phyloP scores from a whole-genome alignment of 176 grass and related monocot genomes.

The Bolboschoenus planiculmis region DNA sequence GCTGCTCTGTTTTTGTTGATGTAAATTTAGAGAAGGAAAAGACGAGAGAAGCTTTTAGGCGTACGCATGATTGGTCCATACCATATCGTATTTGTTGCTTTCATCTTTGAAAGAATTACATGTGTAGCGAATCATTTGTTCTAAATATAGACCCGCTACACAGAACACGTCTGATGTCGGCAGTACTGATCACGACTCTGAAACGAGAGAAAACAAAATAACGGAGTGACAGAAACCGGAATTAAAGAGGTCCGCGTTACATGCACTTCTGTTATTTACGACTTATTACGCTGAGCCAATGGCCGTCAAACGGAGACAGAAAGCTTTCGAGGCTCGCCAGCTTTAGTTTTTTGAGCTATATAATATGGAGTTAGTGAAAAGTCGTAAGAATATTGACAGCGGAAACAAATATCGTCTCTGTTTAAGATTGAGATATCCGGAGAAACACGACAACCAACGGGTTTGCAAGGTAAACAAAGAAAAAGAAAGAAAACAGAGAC shows the following conservation, averaged over 20 bases:
- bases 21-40: conserved; percentile 6
- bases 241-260: neutral
- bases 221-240: neutral
- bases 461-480: neutral
- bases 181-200: neutral
- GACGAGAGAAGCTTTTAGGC: neutral
- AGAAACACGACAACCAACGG: neutral
- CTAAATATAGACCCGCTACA: neutral
- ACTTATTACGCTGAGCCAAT: neutral
- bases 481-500: neutral
- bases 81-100: neutral
- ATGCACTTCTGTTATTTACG: neutral
- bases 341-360: neutral
- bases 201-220: neutral
- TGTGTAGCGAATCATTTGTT: neutral
- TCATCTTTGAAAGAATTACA: neutral
- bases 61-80: neutral
- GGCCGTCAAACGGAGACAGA: neutral
- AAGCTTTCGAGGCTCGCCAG: neutral
- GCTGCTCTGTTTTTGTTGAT: neutral
- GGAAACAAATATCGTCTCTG: neutral
- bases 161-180: neutral
- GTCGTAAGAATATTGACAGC: neutral
- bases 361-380: neutral
- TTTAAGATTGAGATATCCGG: neutral